Conservation (phyloP, 179 eudicot species). For the Camellia oleifera region DNA sequence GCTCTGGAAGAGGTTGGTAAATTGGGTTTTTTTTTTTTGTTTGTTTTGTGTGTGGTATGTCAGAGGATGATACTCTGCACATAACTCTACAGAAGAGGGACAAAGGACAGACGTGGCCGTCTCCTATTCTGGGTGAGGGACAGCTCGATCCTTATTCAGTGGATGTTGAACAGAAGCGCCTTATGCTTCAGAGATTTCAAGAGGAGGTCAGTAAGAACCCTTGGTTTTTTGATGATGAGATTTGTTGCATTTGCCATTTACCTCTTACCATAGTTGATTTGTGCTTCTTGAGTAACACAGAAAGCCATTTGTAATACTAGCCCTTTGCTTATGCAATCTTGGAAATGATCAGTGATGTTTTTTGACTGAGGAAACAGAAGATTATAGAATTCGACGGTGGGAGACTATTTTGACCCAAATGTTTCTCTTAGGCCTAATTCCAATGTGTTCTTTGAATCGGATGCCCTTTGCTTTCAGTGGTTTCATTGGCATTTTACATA, state of each 20-base stretch:
- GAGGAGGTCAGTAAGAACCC: constrained; percentile 59
- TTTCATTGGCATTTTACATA: not conserved
- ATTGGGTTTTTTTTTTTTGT: not conserved
- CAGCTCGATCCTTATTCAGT: constrained; percentile 74
- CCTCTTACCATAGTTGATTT: not conserved
- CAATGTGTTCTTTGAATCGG: not conserved
- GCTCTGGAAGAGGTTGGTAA: not conserved
- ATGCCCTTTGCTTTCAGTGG: not conserved
- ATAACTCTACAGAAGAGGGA: constrained; percentile 91
- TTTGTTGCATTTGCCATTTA: not conserved
- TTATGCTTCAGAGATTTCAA: constrained; percentile 91
- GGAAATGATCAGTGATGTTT: too few species aligned
- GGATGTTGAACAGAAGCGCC: constrained; percentile 83
- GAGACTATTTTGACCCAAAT: not conserved
- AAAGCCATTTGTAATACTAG: too few species aligned
- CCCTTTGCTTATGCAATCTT: too few species aligned
- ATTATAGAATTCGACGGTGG: not conserved
- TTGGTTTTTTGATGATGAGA: not conserved
- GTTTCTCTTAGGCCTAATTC: not conserved
- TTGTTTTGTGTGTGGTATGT: not conserved
- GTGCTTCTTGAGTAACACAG: too few species aligned
- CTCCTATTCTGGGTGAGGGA: constrained; percentile 76
- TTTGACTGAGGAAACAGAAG: too few species aligned
- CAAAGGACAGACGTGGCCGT: constrained; percentile 81
- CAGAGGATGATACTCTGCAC: constrained; percentile 86